A percentile compares a stretch with the other conserved stretches of the same genome.
Conservation (phyloP, 805 yeast genomes). For the Teunomyces panamensis region DNA sequence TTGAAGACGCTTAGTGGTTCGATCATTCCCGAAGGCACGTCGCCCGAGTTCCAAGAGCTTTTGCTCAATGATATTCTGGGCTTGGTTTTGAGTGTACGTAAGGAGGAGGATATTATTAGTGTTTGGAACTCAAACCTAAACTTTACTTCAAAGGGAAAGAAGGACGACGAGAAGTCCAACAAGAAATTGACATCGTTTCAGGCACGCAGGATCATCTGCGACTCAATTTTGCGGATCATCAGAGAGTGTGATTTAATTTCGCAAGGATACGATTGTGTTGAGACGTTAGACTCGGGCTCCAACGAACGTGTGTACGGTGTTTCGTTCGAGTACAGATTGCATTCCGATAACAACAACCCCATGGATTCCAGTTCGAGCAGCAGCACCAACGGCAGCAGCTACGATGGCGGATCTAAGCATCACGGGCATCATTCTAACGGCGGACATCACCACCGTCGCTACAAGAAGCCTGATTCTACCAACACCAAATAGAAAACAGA, state of each 20-base stretch:
- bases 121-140: constrained; percentile 59
- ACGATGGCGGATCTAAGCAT: constrained; percentile 4
- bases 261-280: constrained; percentile 33
- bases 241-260: constrained; percentile 47
- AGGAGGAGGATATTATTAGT: constrained; percentile 56
- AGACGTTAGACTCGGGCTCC: constrained; percentile 31
- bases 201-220: constrained; percentile 46
- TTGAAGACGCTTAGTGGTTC: constrained; percentile 51
- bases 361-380: background rate
- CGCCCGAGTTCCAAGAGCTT: constrained; percentile 35
- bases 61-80: constrained; percentile 55
- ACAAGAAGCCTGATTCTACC: background rate
- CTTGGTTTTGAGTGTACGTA: constrained; percentile 54
- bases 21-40: constrained; percentile 37
- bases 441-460: constrained; percentile 4
- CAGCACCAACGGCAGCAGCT: constrained; percentile 5
- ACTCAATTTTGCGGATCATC: constrained; percentile 43
- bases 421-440: constrained; percentile 4
- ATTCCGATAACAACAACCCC: constrained; percentile 32
- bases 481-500: background rate
- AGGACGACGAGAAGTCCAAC: constrained; percentile 20
- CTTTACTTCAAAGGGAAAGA: constrained; percentile 23
- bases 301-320: constrained; percentile 45
- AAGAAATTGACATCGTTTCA: constrained; percentile 41
- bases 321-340: constrained; percentile 46